phyloP scores from a whole-genome alignment of 2,329 filamentous ascomycete genomes.

The Trichothecium roseum region DNA sequence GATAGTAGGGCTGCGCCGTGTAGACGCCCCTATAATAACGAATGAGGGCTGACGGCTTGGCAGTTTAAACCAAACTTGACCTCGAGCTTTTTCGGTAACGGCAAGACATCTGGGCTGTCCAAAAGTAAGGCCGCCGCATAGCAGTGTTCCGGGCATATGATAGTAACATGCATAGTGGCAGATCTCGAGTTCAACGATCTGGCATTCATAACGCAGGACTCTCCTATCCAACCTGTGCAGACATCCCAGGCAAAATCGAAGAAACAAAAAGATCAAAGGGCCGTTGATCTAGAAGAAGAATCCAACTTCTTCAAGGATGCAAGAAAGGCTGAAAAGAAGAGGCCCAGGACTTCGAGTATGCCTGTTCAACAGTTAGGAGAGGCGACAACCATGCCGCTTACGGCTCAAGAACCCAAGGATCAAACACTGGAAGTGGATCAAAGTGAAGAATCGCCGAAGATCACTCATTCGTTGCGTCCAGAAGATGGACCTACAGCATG shows the following conservation, averaged over 20 bases:
- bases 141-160: background rate
- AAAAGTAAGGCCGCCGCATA: no score
- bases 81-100: constrained; percentile 22
- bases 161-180: constrained; percentile 26
- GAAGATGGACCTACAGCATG: no score
- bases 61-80: constrained; percentile 23
- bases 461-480: no score
- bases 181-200: constrained; percentile 44
- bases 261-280: constrained; percentile 14
- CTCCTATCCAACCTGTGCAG: constrained; percentile 3
- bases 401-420: no score
- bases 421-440: no score
- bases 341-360: no score
- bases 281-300: constrained; percentile 22
- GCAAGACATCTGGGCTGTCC: constrained; percentile 6
- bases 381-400: no score
- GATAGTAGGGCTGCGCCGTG: constrained; percentile 14
- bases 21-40: background rate
- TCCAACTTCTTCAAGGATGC: constrained; percentile 21
- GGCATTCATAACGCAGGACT: constrained; percentile 23
- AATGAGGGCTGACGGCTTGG: background rate
- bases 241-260: constrained; percentile 4
- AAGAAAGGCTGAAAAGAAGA: no score
- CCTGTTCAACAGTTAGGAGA: no score
- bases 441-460: no score